phyloP scores from a whole-genome alignment of 805 yeast genomes.

The Candida ipomoeae region DNA sequence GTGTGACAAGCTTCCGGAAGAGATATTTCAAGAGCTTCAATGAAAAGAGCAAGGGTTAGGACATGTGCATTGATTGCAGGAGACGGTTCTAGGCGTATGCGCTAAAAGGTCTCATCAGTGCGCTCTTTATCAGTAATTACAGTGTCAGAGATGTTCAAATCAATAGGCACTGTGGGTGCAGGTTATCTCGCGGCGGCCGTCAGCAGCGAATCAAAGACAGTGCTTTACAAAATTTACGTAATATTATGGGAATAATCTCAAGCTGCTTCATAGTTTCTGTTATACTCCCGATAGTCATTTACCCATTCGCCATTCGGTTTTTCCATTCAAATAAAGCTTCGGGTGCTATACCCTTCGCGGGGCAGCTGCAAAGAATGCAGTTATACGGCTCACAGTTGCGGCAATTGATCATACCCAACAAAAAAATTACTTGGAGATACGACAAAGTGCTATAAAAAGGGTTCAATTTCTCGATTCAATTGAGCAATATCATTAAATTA shows the following conservation, averaged over 20 bases:
- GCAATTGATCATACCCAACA: background rate
- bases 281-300: background rate
- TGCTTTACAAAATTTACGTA: background rate
- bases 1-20: slow-evolving; percentile 61
- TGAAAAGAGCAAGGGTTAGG: slow-evolving; percentile 24
- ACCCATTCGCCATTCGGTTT: background rate
- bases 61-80: background rate
- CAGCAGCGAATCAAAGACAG: background rate
- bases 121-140: slow-evolving; percentile 10
- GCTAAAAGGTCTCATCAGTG: slow-evolving; percentile 14
- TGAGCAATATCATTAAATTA: background rate
- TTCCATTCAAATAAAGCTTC: background rate
- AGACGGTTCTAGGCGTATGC: slow-evolving; percentile 12
- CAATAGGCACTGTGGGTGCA: background rate
- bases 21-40: slow-evolving; percentile 71
- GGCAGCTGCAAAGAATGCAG: slow-evolving; percentile 4
- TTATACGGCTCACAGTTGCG: slow-evolving; percentile 7
- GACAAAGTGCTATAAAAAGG: background rate
- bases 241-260: background rate
- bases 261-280: background rate
- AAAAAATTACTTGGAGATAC: background rate
- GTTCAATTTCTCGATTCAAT: background rate
- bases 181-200: background rate
- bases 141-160: background rate
- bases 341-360: background rate